Evolutionary conservation across 768 basidiomycete species (phyloP).

Genomic region (Lactifluus rugatus): DNA sequence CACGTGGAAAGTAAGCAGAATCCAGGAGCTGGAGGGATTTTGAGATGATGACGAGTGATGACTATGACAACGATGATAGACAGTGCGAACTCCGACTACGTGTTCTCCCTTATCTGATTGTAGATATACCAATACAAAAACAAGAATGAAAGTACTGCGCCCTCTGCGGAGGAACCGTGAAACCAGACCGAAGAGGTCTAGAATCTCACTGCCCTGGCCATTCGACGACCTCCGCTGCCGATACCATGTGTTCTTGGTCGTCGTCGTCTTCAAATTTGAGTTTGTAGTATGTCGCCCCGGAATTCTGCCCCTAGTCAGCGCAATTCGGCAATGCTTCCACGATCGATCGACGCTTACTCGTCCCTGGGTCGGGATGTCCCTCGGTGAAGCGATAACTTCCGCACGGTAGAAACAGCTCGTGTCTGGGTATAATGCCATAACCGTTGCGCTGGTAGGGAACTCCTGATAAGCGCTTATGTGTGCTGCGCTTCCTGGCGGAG

Average conservation of each 20-base stretch:
- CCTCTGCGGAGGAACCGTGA: background rate
- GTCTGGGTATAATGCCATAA: slow-evolving; percentile 85
- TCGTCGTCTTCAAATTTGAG: slow-evolving; percentile 87
- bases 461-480: slow-evolving; percentile 64
- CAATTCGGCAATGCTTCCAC: slow-evolving; percentile 24
- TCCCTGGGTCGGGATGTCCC: slow-evolving; percentile 29
- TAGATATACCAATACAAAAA: background rate
- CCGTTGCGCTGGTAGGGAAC: slow-evolving; percentile 60
- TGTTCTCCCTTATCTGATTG: slow-evolving; percentile 3
- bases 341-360: slow-evolving; percentile 28
- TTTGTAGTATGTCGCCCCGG: slow-evolving; percentile 50
- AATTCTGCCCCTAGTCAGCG: slow-evolving; percentile 15
- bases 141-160: background rate
- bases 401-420: slow-evolving; percentile 88
- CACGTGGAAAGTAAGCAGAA: too few relatives aligned
- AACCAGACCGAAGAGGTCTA: background rate
- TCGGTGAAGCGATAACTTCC: slow-evolving; percentile 65
- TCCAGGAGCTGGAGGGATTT: background rate
- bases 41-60: background rate
- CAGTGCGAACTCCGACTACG: background rate
- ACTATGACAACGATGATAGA: background rate
- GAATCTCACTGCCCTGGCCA: slow-evolving; percentile 42
- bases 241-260: slow-evolving; percentile 66
- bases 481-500: slow-evolving; percentile 44
- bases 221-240: slow-evolving; percentile 76